A percentile compares a stretch with the other conserved stretches of the same genome.
Evolutionary conservation across 305 asterid species (phyloP).

Genomic region (Solanum aculeatissimum): DNA sequence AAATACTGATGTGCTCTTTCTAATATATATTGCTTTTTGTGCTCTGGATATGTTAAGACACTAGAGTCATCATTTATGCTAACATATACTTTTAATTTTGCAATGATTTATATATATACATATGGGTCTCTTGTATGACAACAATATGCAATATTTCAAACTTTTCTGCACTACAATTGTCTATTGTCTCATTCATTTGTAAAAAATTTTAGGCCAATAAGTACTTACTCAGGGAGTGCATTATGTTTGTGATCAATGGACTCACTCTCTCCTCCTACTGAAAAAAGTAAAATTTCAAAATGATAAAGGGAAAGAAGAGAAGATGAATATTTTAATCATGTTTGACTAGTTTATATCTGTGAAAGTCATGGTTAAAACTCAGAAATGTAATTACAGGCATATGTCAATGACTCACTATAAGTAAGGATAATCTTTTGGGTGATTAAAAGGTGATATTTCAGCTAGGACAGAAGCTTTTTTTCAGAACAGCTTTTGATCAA

Average conservation of each 20-base stretch:
- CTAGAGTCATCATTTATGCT: neutral
- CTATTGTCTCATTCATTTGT: neutral
- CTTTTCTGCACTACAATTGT: neutral
- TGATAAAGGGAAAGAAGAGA: neutral
- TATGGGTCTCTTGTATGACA: neutral
- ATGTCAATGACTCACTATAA: neutral
- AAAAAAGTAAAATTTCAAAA: neutral
- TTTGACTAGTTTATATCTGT: neutral
- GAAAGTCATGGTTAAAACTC: neutral
- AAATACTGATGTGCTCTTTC: neutral
- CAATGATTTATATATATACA: neutral
- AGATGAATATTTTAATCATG: neutral
- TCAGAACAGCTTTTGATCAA: neutral
- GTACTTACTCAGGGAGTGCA: neutral
- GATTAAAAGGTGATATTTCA: neutral
- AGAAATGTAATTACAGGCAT: neutral
- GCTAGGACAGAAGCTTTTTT: neutral
- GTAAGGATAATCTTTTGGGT: neutral
- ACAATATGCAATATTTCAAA: neutral
- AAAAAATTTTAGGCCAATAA: neutral
- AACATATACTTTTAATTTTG: neutral
- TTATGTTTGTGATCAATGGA: neutral
- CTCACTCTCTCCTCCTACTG: neutral
- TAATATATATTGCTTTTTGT: neutral
- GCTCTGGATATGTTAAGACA: neutral